Conservation (phyloP, 306 rosid species). For the Rubus parviflorus region DNA sequence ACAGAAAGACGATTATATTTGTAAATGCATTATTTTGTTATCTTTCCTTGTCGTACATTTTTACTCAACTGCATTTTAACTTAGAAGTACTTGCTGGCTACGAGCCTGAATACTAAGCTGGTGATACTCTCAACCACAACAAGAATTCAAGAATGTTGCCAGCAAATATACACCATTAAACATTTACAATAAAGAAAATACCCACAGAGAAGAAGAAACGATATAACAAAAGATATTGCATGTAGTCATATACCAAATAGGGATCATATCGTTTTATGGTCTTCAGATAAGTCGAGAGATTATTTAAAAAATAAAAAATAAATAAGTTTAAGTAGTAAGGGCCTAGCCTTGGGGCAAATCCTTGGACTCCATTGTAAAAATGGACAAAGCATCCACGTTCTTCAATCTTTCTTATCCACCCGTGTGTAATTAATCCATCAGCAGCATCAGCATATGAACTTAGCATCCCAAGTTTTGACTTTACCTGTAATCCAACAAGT, state of each 20-base stretch:
- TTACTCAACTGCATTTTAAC: background rate
- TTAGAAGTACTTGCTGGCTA: background rate
- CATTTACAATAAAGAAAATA: slow-evolving; percentile 7
- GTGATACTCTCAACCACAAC: background rate
- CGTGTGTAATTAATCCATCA: slow-evolving; percentile 85
- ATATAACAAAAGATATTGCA: background rate
- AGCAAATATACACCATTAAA: background rate
- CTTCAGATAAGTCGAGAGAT: slow-evolving; percentile 3
- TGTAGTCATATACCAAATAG: background rate
- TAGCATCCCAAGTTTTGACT: slow-evolving; percentile 75
- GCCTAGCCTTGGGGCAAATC: slow-evolving; percentile 86
- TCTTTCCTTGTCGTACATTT: background rate
- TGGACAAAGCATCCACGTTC: slow-evolving; percentile 85
- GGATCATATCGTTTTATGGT: background rate
- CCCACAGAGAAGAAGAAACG: background rate
- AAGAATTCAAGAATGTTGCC: background rate
- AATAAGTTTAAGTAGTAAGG: slow-evolving; percentile 13
- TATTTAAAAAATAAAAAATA: background rate
- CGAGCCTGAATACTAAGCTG: background rate
- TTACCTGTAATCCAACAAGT: slow-evolving; percentile 57
- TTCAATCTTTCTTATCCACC: slow-evolving; percentile 95
- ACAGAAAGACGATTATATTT: background rate
- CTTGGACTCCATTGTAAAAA: slow-evolving; percentile 93
- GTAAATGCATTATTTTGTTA: background rate
- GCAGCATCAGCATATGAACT: slow-evolving; percentile 77